Base-by-base conservation (phyloP, 1,284 basidiomycete species). In the Volvariella volvacea region DNA sequence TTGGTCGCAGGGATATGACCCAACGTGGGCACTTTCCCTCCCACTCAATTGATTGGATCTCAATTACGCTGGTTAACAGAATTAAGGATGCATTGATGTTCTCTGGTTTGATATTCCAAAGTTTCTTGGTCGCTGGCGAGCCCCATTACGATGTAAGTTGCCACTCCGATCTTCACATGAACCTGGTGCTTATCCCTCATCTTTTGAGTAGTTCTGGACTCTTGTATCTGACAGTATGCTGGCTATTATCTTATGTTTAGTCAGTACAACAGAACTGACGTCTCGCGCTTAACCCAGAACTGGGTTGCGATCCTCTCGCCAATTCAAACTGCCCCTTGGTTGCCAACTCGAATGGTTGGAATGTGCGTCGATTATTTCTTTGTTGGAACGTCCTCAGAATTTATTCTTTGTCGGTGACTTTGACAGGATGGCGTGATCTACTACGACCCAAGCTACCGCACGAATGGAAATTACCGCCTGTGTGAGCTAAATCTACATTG, bases 401-500 rank as follows among this genome's bases (percentile, higher is more conserved):
- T 25, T 39, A 4, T 39, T 12, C n/a, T 9, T 31, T 31, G 30
- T 39, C n/a, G n/a, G n/a, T n/a, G n/a, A n/a, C n/a, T n/a, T n/a
- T n/a, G n/a, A n/a, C n/a, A 68, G 65, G 65, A 67, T 46, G 66
- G 65, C n/a, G 34, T 67, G 30, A 65, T 67, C 22, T 67, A 66
- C 48, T 66, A 68, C 25, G 66, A 68, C 44, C 42, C 55, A 3
- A 48, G 55, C 20, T 66, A 62, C 43, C 61, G 62, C 4, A 57
- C 55, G 14, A 68, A 67, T 44, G 49, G 55, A n/a, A 68, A 68
- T 46, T 61, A 55, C 48, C 53, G 55, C 8, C 58, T 67, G 19
- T 68, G 65, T 67, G 36, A 43, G 60, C 46, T 39, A n/a, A 31
- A 9, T 31, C n/a, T 31, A n/a, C 9, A 31, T n/a, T 31, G 9